phyloP scores from a whole-genome alignment of 2,329 filamentous ascomycete genomes.

The Fusarium lyarnte region DNA sequence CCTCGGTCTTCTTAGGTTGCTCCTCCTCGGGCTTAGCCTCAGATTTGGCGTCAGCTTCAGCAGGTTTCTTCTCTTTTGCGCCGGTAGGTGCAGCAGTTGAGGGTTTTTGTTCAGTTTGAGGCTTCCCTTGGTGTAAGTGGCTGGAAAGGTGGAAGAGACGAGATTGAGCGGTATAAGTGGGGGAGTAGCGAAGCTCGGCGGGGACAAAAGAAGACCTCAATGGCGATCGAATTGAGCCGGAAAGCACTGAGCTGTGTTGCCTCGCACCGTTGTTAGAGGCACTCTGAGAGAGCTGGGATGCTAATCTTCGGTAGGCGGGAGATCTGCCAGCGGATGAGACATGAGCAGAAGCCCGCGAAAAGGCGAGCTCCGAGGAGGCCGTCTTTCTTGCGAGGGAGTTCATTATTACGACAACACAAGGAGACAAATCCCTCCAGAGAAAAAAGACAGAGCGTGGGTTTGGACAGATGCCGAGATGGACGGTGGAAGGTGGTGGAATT shows the following conservation, averaged over 20 bases:
- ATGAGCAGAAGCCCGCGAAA: slow-evolving; percentile 54
- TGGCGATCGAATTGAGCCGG: slow-evolving; percentile 47
- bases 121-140: slow-evolving; percentile 47
- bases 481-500: slow-evolving; percentile 44
- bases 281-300: slow-evolving; percentile 47
- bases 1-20: slow-evolving; percentile 55
- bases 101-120: slow-evolving; percentile 44
- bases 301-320: slow-evolving; percentile 60
- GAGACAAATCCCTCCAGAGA: slow-evolving; percentile 43
- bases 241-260: slow-evolving; percentile 40
- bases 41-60: slow-evolving; percentile 47
- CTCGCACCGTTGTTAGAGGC: slow-evolving; percentile 41
- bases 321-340: slow-evolving; percentile 54
- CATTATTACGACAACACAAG: slow-evolving; percentile 52
- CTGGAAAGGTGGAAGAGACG: slow-evolving; percentile 48
- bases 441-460: slow-evolving; percentile 41
- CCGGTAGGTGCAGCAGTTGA: slow-evolving; percentile 49
- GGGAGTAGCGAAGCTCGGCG: slow-evolving; percentile 47
- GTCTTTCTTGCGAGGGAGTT: slow-evolving; percentile 58
- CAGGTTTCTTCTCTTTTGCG: slow-evolving; percentile 52
- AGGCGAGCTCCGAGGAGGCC: slow-evolving; percentile 52
- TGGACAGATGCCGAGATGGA: slow-evolving; percentile 30
- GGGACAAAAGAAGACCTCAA: slow-evolving; percentile 59
- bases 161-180: slow-evolving; percentile 44
- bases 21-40: slow-evolving; percentile 52